Conservation (phyloP, 2,329 filamentous ascomycete species). For the Cyphellophora attinorum region DNA sequence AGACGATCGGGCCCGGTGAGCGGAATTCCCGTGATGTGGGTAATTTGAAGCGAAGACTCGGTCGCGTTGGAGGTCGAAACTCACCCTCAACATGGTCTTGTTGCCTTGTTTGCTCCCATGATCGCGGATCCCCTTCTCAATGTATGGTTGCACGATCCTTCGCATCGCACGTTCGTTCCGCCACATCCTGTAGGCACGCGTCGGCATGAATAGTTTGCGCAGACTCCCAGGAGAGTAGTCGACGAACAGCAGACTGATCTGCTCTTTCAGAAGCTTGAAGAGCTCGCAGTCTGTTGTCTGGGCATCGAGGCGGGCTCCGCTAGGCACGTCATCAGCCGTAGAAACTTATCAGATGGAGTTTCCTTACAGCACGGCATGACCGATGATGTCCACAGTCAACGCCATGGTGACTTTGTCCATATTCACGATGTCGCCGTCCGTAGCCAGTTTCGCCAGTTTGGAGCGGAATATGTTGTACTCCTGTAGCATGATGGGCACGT, state of each 20-base stretch:
- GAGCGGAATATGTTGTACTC: conserved; percentile 15
- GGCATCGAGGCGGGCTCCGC: not conserved
- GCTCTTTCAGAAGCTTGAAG: not conserved
- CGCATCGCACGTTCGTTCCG: conserved; percentile 6
- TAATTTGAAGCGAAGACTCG: conserved; percentile 1
- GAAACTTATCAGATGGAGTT: conserved; percentile 9
- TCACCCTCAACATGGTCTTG: conserved; percentile 6
- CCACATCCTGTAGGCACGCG: conserved; percentile 6
- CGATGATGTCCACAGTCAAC: conserved; percentile 23
- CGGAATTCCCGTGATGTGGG: not conserved
- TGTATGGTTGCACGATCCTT: conserved; percentile 1
- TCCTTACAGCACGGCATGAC: conserved; percentile 10
- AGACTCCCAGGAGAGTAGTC: conserved; percentile 4
- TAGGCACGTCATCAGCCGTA: conserved; percentile 9
- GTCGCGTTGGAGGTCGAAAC: not conserved
- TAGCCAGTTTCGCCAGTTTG: conserved; percentile 11
- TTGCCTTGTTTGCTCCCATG: conserved; percentile 3
- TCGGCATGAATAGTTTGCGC: not conserved
- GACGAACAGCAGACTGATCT: conserved; percentile 2
- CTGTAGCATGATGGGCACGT: conserved; percentile 18
- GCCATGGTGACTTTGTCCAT: conserved; percentile 18
- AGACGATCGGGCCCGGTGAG: no score
- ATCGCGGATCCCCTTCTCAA: conserved; percentile 3
- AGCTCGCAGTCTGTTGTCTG: not conserved
- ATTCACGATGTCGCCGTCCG: conserved; percentile 11